Conservation (phyloP, 1,139 yeast genomes). For the Sugiyamaella pinicola region DNA sequence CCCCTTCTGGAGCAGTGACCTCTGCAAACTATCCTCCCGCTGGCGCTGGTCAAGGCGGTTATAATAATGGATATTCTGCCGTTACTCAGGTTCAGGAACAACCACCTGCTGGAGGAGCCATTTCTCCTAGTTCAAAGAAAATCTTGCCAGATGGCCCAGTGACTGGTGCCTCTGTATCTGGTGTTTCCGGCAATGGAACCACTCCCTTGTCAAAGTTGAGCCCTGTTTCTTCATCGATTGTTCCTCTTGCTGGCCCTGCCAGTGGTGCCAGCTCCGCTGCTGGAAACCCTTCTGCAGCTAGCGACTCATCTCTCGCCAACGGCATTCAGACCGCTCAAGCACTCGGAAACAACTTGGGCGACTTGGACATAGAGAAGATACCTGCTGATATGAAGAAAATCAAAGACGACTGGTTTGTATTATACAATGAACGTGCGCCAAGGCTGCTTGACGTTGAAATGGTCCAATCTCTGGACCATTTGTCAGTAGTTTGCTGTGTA, state of each 20-base stretch:
- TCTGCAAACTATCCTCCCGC: constrained; percentile 14
- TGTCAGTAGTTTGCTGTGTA: constrained; percentile 95
- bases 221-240: constrained; percentile 20
- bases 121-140: constrained; percentile 15
- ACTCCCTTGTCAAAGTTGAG: constrained; percentile 16
- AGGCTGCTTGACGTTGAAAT: constrained; percentile 78
- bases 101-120: constrained; percentile 11
- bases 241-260: constrained; percentile 18
- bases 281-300: constrained; percentile 9
- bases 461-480: constrained; percentile 87
- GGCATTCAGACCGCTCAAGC: constrained; percentile 27
- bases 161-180: constrained; percentile 1
- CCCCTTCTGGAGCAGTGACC: constrained; percentile 30
- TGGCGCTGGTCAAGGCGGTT: constrained; percentile 6
- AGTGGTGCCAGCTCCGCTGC: constrained; percentile 13
- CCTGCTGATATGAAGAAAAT: constrained; percentile 81
- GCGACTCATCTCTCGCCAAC: constrained; percentile 17
- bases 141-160: constrained; percentile 10
- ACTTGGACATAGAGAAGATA: constrained; percentile 77
- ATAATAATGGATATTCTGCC: constrained; percentile 21
- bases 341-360: constrained; percentile 64
- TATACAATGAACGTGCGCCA: constrained; percentile 87
- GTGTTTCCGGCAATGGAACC: constrained; percentile 24
- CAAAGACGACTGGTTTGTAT: constrained; percentile 82
- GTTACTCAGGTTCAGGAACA: constrained; percentile 28